These are phyloP conservation scores for Xylaria sp. DNA, from an alignment of 2,329 filamentous ascomycete genomes.

Conservation along the genomic window DNA sequence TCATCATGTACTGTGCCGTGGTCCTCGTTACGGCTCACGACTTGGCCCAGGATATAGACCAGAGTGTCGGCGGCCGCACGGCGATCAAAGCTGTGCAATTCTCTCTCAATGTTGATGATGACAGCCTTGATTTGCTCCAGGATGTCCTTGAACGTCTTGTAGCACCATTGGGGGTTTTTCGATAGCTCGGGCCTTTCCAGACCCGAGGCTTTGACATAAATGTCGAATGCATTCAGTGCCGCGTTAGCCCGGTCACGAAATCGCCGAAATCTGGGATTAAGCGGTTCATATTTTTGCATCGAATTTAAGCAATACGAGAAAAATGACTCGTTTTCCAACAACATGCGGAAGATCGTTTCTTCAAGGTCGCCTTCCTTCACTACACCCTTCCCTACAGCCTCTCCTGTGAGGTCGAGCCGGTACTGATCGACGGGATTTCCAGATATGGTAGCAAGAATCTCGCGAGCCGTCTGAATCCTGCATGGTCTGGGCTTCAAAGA, in stretches of 20 bases:
- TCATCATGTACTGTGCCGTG: neutral
- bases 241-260: slow-evolving; percentile 60
- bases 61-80: slow-evolving; percentile 60
- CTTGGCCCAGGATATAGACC: slow-evolving; percentile 59
- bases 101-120: slow-evolving; percentile 54
- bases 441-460: slow-evolving; percentile 62
- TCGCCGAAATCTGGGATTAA: slow-evolving; percentile 60
- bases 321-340: slow-evolving; percentile 65
- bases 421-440: slow-evolving; percentile 55
- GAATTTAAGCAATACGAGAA: slow-evolving; percentile 64
- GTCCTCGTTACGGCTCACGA: slow-evolving; percentile 57
- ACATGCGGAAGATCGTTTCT: slow-evolving; percentile 63
- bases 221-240: slow-evolving; percentile 59
- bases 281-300: slow-evolving; percentile 57
- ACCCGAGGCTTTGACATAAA: slow-evolving; percentile 42
- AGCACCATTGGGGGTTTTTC: slow-evolving; percentile 63
- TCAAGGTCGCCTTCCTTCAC: slow-evolving; percentile 61
- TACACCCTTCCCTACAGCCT: slow-evolving; percentile 49
- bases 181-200: slow-evolving; percentile 28
- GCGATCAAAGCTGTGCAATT: slow-evolving; percentile 54
- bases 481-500: slow-evolving; percentile 47
- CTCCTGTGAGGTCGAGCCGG: slow-evolving; percentile 58
- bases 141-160: slow-evolving; percentile 58
- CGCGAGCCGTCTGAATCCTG: slow-evolving; percentile 61
- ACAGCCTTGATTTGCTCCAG: slow-evolving; percentile 57